Evolutionary conservation across 148 eudicot genomes (phyloP).

Genomic region (Arctostaphylos glauca): DNA sequence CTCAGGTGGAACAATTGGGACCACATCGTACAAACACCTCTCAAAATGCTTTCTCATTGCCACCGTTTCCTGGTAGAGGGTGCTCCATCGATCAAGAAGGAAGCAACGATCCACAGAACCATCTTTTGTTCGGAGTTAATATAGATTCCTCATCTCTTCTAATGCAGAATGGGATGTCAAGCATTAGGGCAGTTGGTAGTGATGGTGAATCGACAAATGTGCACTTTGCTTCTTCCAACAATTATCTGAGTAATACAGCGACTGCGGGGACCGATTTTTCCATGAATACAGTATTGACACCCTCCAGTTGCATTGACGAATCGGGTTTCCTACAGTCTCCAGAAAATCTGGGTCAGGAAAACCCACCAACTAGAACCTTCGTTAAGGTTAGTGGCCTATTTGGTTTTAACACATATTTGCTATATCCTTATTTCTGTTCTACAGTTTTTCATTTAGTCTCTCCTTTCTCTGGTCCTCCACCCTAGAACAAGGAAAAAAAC

Average conservation of each 20-base stretch:
- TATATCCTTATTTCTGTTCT: not conserved
- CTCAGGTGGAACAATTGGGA: slow-evolving; percentile 50
- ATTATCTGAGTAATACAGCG: slow-evolving; percentile 29
- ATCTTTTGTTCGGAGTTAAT: slow-evolving; percentile 64
- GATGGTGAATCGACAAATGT: slow-evolving; percentile 46
- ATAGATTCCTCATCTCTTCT: slow-evolving; percentile 41
- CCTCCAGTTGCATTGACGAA: slow-evolving; percentile 69
- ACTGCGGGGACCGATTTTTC: slow-evolving; percentile 57
- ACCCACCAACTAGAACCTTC: slow-evolving; percentile 56
- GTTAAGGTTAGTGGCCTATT: slow-evolving; percentile 51
- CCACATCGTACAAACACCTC: slow-evolving; percentile 50
- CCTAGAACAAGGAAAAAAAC: not conserved
- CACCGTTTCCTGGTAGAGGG: slow-evolving; percentile 73
- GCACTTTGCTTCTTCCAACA: slow-evolving; percentile 56
- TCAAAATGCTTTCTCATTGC: slow-evolving; percentile 54
- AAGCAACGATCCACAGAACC: slow-evolving; percentile 54
- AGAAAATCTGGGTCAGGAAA: slow-evolving; percentile 67
- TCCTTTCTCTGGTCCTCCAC: not conserved
- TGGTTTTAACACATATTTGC: not conserved
- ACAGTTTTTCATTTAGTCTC: not conserved
- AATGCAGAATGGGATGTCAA: slow-evolving; percentile 58
- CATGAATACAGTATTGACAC: slow-evolving; percentile 46
- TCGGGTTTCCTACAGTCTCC: slow-evolving; percentile 78
- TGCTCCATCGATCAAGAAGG: slow-evolving; percentile 54
- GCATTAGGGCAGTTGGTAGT: slow-evolving; percentile 42